Percentiles rank a stretch among this genome's conserved stretches.
Conservation (phyloP, 164 flowering plant genomes). For the Kingdonia uniflora region DNA sequence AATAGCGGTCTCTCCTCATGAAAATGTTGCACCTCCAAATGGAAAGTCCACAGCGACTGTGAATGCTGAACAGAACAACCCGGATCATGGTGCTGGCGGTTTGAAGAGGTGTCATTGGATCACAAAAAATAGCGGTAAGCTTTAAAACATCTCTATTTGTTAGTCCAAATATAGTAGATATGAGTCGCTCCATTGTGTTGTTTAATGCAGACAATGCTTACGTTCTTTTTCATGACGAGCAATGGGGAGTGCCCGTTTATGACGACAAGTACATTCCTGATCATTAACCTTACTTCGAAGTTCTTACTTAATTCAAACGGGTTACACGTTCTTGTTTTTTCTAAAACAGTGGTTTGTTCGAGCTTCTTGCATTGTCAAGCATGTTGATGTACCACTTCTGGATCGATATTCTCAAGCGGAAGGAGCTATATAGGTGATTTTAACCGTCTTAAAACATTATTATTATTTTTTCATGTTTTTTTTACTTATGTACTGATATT, state of each 20-base stretch:
- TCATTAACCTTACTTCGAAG: no score
- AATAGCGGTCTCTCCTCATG: no score
- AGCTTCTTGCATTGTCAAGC: constrained; percentile 75
- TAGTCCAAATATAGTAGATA: no score
- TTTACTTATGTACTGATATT: no score
- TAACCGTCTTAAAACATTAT: no score
- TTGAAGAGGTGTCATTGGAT: constrained; percentile 81
- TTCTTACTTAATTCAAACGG: no score
- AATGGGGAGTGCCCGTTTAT: constrained; percentile 88
- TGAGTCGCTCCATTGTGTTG: not conserved
- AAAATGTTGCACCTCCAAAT: not conserved
- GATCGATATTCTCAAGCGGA: constrained; percentile 71
- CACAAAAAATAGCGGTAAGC: constrained; percentile 71
- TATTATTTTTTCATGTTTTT: no score
- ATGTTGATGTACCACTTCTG: constrained; percentile 83
- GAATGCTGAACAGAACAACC: constrained; percentile 5
- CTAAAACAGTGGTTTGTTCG: constrained; percentile 56
- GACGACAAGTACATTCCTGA: constrained; percentile 61
- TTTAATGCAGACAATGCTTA: constrained; percentile 51
- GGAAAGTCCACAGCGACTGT: not conserved
- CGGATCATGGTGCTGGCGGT: constrained; percentile 22
- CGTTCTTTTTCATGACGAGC: constrained; percentile 67
- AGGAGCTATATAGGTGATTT: constrained; percentile 47
- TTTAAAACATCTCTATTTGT: constrained; percentile 1
- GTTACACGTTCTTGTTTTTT: no score